A percentile compares a stretch with the other conserved stretches of the same genome.
These are phyloP conservation scores for Debaryomyces hansenii DNA, from an alignment of 805 yeast genomes.

Conservation along the genomic window DNA sequence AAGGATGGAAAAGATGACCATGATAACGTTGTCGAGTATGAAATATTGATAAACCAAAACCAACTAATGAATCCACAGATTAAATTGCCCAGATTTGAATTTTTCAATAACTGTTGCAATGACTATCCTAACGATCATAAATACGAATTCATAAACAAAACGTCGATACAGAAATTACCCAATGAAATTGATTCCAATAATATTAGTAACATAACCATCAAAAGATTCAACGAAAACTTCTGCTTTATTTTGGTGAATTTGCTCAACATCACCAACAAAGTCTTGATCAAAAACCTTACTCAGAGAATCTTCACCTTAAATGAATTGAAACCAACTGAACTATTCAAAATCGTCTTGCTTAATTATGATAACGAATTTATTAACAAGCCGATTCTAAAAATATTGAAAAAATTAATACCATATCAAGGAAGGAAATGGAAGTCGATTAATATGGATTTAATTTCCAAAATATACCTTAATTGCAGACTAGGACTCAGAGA, in stretches of 20 bases:
- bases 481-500: conserved; percentile 72
- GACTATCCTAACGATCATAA: conserved; percentile 12
- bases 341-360: conserved; percentile 55
- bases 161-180: conserved; percentile 27
- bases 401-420: conserved; percentile 78
- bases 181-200: conserved; percentile 23
- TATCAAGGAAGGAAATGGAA: conserved; percentile 95
- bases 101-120: conserved; percentile 37
- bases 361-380: conserved; percentile 60
- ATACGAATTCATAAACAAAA: conserved; percentile 30
- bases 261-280: conserved; percentile 54
- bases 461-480: conserved; percentile 81
- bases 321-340: conserved; percentile 63
- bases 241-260: conserved; percentile 52
- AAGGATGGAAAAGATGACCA: conserved; percentile 4
- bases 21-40: conserved; percentile 27
- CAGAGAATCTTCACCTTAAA: conserved; percentile 68
- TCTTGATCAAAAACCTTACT: conserved; percentile 61
- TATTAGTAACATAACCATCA: conserved; percentile 26
- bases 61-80: conserved; percentile 40
- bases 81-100: conserved; percentile 29
- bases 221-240: conserved; percentile 38
- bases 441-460: conserved; percentile 87
- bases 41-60: conserved; percentile 35
- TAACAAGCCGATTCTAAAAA: conserved; percentile 68